phyloP scores from a whole-genome alignment of 176 grass and related monocot species.

The Otatea glauca region DNA sequence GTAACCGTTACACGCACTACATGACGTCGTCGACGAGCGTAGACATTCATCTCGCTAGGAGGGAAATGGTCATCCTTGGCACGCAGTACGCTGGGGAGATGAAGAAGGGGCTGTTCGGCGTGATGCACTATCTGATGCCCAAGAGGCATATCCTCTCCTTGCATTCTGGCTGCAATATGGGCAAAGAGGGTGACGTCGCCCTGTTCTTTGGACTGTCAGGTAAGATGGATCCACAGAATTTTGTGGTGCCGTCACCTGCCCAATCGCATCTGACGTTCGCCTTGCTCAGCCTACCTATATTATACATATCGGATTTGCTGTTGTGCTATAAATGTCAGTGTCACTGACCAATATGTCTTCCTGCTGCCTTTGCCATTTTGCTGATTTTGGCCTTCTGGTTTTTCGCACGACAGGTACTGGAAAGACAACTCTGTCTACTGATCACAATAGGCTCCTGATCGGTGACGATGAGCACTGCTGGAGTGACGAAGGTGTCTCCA shows the following conservation, averaged over 20 bases:
- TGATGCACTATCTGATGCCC: slow-evolving; percentile 99
- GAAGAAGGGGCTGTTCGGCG: slow-evolving; percentile 98
- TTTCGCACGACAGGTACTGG: slow-evolving; percentile 64
- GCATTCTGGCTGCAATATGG: slow-evolving; percentile 99
- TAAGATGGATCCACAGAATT: slow-evolving; percentile 55
- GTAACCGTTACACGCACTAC: slow-evolving; percentile 99
- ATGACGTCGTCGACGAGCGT: slow-evolving; percentile 98
- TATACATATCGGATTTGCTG: neutral
- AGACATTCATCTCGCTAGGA: slow-evolving; percentile 89
- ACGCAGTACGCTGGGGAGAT: slow-evolving; percentile 99
- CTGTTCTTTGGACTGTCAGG: slow-evolving; percentile 99
- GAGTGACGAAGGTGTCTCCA: slow-evolving; percentile 89
- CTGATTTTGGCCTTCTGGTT: neutral
- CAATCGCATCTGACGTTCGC: slow-evolving; percentile 51
- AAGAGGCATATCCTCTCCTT: slow-evolving; percentile 87
- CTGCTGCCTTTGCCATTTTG: neutral
- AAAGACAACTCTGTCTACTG: slow-evolving; percentile 92
- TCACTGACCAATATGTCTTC: slow-evolving; percentile 7
- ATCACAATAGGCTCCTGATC: slow-evolving; percentile 84
- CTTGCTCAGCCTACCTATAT: slow-evolving; percentile 10
- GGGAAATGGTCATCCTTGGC: slow-evolving; percentile 99
- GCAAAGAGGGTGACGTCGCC: slow-evolving; percentile 89
- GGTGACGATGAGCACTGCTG: slow-evolving; percentile 98
- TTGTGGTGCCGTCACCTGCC: slow-evolving; percentile 69
- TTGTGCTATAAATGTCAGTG: neutral